These are phyloP conservation scores for Trametes cubensis DNA, from an alignment of 768 basidiomycete species.

Conservation along the genomic window DNA sequence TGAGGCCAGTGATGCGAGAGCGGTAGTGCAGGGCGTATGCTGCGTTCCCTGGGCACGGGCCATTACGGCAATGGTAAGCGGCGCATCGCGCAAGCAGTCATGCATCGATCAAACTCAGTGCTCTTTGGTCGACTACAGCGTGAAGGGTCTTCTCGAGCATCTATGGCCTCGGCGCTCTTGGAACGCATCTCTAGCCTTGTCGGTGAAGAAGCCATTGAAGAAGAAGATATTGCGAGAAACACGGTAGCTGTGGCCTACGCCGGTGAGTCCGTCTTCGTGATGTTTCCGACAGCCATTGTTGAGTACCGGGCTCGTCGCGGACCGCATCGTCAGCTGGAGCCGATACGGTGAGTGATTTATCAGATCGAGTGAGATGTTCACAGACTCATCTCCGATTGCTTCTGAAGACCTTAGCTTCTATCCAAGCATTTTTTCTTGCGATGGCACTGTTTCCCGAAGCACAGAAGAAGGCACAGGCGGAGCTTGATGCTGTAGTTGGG, in stretches of 20 bases:
- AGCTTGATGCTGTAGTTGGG: slow-evolving; percentile 30
- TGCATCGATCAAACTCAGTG: slow-evolving; percentile 10
- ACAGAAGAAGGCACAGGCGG: slow-evolving; percentile 31
- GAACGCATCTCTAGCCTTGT: background rate
- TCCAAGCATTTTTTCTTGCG: slow-evolving; percentile 29
- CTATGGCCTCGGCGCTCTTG: background rate
- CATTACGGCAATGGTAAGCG: slow-evolving; percentile 1
- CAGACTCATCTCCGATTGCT: background rate
- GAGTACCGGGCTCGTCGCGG: too few relatives aligned
- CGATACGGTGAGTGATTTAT: slow-evolving; percentile 4
- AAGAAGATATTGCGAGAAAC: background rate
- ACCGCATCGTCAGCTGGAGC: slow-evolving; percentile 2
- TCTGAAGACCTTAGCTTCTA: slow-evolving; percentile 27
- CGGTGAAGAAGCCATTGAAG: background rate
- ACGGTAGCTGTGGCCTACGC: slow-evolving; percentile 6
- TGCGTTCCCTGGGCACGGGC: slow-evolving; percentile 22
- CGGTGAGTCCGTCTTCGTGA: slow-evolving; percentile 1
- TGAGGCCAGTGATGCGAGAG: slow-evolving; percentile 14
- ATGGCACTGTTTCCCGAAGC: slow-evolving; percentile 33
- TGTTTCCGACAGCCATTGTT: background rate
- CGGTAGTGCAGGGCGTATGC: slow-evolving; percentile 2
- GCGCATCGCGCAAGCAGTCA: slow-evolving; percentile 16
- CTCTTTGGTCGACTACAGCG: background rate
- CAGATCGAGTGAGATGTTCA: too few relatives aligned
- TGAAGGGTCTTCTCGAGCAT: background rate